Conservation (phyloP, 305 asterid genomes). For the Solanum aculeatissimum region DNA sequence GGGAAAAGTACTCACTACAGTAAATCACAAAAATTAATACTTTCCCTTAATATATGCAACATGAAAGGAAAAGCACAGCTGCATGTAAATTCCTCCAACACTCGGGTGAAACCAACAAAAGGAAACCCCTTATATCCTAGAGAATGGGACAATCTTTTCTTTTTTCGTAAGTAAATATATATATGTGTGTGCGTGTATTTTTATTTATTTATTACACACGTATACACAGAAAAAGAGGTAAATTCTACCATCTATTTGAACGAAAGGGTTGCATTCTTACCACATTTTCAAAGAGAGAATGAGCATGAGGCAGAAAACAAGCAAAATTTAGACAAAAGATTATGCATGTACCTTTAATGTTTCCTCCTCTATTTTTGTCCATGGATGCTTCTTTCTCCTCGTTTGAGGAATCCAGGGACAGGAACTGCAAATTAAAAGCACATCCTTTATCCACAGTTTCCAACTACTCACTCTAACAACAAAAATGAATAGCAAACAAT, state of each 20-base stretch:
- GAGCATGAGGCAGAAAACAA: not conserved
- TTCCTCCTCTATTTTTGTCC: constrained; percentile 68
- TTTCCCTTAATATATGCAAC: not conserved
- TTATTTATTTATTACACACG: not conserved
- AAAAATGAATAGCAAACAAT: not conserved
- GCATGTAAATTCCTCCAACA: not conserved
- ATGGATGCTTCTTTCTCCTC: constrained; percentile 38
- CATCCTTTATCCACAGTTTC: not conserved
- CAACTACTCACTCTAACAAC: not conserved
- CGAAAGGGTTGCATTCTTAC: not conserved
- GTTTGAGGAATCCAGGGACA: constrained; percentile 21
- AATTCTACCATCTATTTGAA: not conserved
- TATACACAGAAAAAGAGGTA: not conserved
- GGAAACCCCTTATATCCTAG: not conserved
- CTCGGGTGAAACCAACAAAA: not conserved
- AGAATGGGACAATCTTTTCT: not conserved
- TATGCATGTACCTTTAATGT: constrained; percentile 37
- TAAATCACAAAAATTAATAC: not conserved
- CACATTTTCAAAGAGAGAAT: not conserved
- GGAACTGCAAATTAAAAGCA: constrained; percentile 38
- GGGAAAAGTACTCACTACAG: not conserved
- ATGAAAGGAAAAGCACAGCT: not conserved
- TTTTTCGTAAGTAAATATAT: not conserved
- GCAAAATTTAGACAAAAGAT: not conserved
- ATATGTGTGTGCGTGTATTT: not conserved